phyloP scores from a whole-genome alignment of 2,329 filamentous ascomycete genomes.

The Sphaerulina musiva region DNA sequence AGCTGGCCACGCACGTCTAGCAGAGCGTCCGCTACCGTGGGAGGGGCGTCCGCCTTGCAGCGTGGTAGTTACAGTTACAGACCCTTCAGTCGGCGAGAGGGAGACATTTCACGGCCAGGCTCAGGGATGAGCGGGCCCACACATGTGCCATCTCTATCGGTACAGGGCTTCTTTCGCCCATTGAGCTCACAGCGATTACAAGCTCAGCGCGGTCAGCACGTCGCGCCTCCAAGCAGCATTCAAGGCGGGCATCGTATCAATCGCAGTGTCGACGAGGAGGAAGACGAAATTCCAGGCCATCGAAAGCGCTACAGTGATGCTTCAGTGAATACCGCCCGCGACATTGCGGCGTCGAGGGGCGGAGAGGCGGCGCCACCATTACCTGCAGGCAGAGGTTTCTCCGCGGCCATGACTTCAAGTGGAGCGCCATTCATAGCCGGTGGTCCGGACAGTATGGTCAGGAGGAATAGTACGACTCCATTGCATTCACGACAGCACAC shows the following conservation, averaged over 20 bases:
- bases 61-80: conserved; percentile 8
- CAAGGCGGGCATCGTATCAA: conserved; percentile 9
- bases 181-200: conserved; percentile 96
- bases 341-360: conserved; percentile 35
- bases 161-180: conserved; percentile 86
- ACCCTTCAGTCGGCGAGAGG: conserved; percentile 6
- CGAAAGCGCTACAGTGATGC: conserved; percentile 52
- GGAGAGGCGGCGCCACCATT: conserved; percentile 48
- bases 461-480: conserved; percentile 72
- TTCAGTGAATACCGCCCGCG: conserved; percentile 45
- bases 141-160: conserved; percentile 82
- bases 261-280: conserved; percentile 17
- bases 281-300: conserved; percentile 17
- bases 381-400: conserved; percentile 69
- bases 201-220: conserved; percentile 65
- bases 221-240: conserved; percentile 16
- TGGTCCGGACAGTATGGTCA: conserved; percentile 49
- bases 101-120: conserved; percentile 43
- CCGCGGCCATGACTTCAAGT: conserved; percentile 46
- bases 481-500: conserved; percentile 44
- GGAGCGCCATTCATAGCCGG: conserved; percentile 2
- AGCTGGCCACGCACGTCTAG: conserved; percentile 7
- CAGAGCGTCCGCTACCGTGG: conserved; percentile 10
- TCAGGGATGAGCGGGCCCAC: conserved; percentile 60
- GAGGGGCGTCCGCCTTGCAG: conserved; percentile 17